These are phyloP conservation scores for Tetrahymena thermophila DNA, from an alignment of 73 alveolate species.

Conservation along the genomic window DNA sequence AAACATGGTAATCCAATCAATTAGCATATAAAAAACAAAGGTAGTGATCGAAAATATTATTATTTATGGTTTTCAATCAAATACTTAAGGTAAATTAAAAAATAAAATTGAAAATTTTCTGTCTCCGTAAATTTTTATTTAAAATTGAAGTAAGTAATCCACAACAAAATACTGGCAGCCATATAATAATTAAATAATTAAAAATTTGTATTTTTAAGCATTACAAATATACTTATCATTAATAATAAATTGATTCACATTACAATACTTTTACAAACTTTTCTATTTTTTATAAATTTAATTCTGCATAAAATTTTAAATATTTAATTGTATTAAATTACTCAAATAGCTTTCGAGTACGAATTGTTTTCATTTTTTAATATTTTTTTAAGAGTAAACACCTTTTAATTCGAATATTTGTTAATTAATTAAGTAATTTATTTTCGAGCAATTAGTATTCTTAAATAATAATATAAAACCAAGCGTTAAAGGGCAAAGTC, in stretches of 20 bases:
- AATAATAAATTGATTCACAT: background rate
- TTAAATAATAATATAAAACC: too few species aligned
- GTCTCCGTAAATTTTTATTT: background rate
- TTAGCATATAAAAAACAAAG: background rate
- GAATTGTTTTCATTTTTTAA: too few species aligned
- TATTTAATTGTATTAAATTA: too few species aligned
- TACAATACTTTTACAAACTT: background rate
- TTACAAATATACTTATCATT: background rate
- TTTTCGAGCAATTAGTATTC: too few species aligned
- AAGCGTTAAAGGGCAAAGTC: too few species aligned
- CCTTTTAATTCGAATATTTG: too few species aligned
- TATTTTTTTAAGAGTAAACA: too few species aligned
- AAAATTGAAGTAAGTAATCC: background rate
- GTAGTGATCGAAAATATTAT: background rate
- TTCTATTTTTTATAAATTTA: background rate
- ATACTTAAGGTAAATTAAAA: background rate
- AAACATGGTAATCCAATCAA: background rate
- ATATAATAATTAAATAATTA: background rate
- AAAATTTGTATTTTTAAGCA: background rate
- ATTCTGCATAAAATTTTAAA: too few species aligned
- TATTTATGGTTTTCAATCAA: background rate
- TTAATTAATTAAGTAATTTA: too few species aligned
- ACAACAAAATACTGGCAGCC: background rate
- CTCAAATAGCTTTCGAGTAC: too few species aligned
- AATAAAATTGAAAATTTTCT: background rate